Evolutionary conservation across 2,329 filamentous ascomycete genomes (phyloP).

Genomic region (Arthrobotrys conoides): DNA sequence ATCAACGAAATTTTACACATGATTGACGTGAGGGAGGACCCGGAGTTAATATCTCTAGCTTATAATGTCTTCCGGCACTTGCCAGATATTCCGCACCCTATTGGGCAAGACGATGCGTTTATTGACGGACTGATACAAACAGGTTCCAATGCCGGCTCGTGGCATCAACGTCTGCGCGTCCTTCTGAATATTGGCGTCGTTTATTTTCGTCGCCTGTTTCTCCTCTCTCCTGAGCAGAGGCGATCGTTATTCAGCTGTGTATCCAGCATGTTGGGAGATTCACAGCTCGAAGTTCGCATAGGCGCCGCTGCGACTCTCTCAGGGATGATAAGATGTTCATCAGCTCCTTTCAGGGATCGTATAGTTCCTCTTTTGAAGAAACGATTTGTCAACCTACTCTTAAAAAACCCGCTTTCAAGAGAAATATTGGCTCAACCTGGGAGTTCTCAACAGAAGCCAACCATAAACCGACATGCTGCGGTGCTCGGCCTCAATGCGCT

Average conservation of each 20-base stretch:
- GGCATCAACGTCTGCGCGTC: slow-evolving; percentile 95
- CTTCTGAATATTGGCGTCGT: slow-evolving; percentile 99
- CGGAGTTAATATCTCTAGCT: slow-evolving; percentile 91
- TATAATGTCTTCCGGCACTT: slow-evolving; percentile 98
- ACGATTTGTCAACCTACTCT: slow-evolving; percentile 83
- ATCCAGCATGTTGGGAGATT: slow-evolving; percentile 92
- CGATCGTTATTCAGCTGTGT: slow-evolving; percentile 89
- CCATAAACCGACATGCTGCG: slow-evolving; percentile 84
- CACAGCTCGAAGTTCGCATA: slow-evolving; percentile 92
- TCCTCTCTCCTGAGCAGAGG: slow-evolving; percentile 81
- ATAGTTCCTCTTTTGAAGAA: slow-evolving; percentile 82
- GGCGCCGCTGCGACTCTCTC: slow-evolving; percentile 93
- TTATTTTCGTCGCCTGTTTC: slow-evolving; percentile 95
- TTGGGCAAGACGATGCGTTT: slow-evolving; percentile 86
- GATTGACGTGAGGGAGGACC: slow-evolving; percentile 99
- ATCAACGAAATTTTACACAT: slow-evolving; percentile 96
- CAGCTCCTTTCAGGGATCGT: slow-evolving; percentile 80
- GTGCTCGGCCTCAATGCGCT: slow-evolving; percentile 91
- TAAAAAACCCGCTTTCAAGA: slow-evolving; percentile 89
- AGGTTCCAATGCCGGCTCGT: slow-evolving; percentile 84
- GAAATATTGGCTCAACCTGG: slow-evolving; percentile 63
- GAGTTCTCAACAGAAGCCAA: slow-evolving; percentile 64
- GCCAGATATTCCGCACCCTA: slow-evolving; percentile 92
- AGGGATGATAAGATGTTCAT: slow-evolving; percentile 98
- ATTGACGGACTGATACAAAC: slow-evolving; percentile 89